Base-by-base conservation (phyloP, 1,284 basidiomycete genomes). In the Marasmius sp. region DNA sequence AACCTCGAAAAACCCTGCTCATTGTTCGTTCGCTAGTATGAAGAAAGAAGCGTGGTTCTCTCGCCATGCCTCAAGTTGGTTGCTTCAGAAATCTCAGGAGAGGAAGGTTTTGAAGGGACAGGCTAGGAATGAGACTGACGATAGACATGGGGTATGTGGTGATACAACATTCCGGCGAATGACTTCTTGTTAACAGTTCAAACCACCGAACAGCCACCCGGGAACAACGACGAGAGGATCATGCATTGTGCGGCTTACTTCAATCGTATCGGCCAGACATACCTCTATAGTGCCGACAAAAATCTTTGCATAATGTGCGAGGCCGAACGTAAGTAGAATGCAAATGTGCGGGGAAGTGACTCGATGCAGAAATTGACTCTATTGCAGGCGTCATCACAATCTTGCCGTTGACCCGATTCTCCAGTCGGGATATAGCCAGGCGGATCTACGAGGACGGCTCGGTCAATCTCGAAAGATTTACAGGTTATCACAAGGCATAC, bases 171-270 rank as follows among this genome's bases (percentile, higher is more conserved):
- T 14, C 34, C 6, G 51, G 51, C 38, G 54, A 7, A 16, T 43
- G 22, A n/a, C 20, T n/a, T 27, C 39, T 43, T 3, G 27, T 34
- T 9, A 37, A 50, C 18, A 22, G 22, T 53, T 68, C 66, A 64
- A 64, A 47, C 58, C 41, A 36, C n/a, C 45, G 52, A n/a, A 37
- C 11, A 54, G 34, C 37, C 14, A 14, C 34, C n/a, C 12, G 45
- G 70, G 16, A 66, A 66, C 58, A 91, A 91, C 67, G 91, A 93
- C 68, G 78, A 80, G 54, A 73, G 86, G 36, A 91, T 93, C 66
- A 73, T 89, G 49, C 90, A 92, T 70, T 93, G 91, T 67, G 89
- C 86, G 68, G 73, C 79, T 64, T 89, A 85, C 70, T 91, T 87
- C 68, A 62, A 66, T 27, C 74, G 70, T 50, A 71, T 64, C 60